These are phyloP conservation scores for Pleurotus pulmonarius DNA, from an alignment of 768 basidiomycete genomes.

Conservation along the genomic window DNA sequence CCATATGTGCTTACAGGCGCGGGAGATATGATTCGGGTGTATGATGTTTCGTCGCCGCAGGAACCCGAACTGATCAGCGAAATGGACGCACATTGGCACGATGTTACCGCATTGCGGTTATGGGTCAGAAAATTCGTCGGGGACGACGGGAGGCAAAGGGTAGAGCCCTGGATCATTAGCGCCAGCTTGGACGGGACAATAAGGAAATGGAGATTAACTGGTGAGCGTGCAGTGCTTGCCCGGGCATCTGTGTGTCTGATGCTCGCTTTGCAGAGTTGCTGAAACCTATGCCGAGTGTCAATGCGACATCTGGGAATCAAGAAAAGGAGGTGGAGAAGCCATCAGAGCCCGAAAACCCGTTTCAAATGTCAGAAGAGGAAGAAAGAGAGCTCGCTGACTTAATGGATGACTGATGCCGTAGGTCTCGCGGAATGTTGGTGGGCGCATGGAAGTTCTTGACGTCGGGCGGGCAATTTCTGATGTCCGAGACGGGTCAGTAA, in stretches of 20 bases:
- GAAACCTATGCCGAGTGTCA: conserved; percentile 22
- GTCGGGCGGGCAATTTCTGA: conserved; percentile 2
- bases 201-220: conserved; percentile 77
- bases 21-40: conserved; percentile 80
- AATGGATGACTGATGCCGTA: conserved; percentile 29
- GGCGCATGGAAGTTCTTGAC: conserved; percentile 2
- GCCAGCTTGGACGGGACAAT: conserved; percentile 85
- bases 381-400: conserved; percentile 86
- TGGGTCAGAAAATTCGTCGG: conserved; percentile 58
- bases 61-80: conserved; percentile 70
- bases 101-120: conserved; percentile 70
- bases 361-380: conserved; percentile 80
- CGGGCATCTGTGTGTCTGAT: not conserved
- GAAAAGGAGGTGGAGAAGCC: conserved; percentile 8
- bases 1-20: conserved; percentile 79
- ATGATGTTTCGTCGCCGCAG: conserved; percentile 66
- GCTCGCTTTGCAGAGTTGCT: conserved; percentile 33
- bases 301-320: conserved; percentile 12
- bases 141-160: conserved; percentile 39
- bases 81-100: conserved; percentile 88
- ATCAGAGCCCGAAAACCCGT: conserved; percentile 18
- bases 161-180: conserved; percentile 82
- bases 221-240: conserved; percentile 25
- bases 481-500: not conserved
- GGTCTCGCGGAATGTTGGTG: not conserved